Base-by-base conservation (phyloP, 257 asterid genomes). In the Salvia hispanica region DNA sequence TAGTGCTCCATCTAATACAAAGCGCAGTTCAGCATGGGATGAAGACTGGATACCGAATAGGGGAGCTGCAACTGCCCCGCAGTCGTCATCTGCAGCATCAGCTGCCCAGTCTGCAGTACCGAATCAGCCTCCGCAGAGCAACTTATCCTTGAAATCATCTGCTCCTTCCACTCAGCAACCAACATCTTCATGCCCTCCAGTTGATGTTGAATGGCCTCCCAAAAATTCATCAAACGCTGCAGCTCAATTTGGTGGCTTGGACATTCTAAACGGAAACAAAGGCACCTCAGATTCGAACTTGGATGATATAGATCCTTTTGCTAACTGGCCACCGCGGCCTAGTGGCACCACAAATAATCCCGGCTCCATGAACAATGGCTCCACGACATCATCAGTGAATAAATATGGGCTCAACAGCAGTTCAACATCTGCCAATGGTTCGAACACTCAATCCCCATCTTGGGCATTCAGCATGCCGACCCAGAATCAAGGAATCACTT, bases 171-270 rank as follows among this genome's bases (percentile, higher is more conserved):
- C 83, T 74, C 95, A 80, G 74, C 93, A 81, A 64, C 66, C 21
- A 12, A 80, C 86, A 11, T 73, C 90, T 62, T 83, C 95, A 50
- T 83, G 89, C 71, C 97, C 99, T 69, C 90, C 99, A 34, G 95
- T 91, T 72, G 99, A 94, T 77, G 77, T 94, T 9, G 97, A 94
- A 77, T 94, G 99, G 99, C 99, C 97, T 45, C 96, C 96, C 44
- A 81, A 74, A 58, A 80, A 91, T 53, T 78, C 86, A 25, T 76
- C 83, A 47, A 81, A 72, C 45, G 57, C 50, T 37, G 56, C 83
- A 42, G 58, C 78, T 78, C 83, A 73, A 45, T 69, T 76, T 18
- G 86, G 82, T 45, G 73, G 68, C 72, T 52, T 33, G 42, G 80
- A 76, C 53, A 73, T 74, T 55, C 69, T 64, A 44, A 77, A 62